Base-by-base conservation (phyloP, 306 rosid genomes). In the Quercus berberidifolia region DNA sequence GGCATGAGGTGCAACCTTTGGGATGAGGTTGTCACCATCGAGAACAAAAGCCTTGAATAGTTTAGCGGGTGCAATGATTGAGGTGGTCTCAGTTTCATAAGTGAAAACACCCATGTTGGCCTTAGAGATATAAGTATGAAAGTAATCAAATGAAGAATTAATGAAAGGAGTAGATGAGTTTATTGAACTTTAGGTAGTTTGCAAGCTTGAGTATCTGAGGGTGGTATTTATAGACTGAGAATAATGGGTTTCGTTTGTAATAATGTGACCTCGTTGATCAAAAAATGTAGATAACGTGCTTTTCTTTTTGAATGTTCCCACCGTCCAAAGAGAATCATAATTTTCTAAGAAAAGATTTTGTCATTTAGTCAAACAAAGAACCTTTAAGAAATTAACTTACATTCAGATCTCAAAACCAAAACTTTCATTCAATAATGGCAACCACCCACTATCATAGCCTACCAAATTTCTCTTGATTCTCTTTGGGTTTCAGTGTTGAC, bases 21-120 rank as follows among this genome's bases (percentile, higher is more conserved):
- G 38, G 38, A 33, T 33, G 38, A 33, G 38, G 38, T 33, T 33
- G 38, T 33, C 38, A 0, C 38, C 38, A 33, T 33, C 38, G 0
- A 33, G 38, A 0, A 33, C 38, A 33, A 33, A 33, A 60, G 91
- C 85, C 89, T 87, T 87, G 92, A 80, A 88, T 13, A 88, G 76
- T 76, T 77, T 85, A 10, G 86, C 2, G 18, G 86, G 87, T 1
- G 91, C 58, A 20, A 89, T 81, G 58, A 80, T 56, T 1, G 87
- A 88, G 76, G 81, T 72, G 70, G 67, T 80, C 17, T 84, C 87
- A 3, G 25, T 52, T 13, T 75, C 84, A 3, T 81, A 77, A 65
- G 73, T 75, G 72, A 55, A 79, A 6, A 83, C 93, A 69, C 89
- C 93, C 93, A 89, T 90, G 63, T 17, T 63, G 69, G 60, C 4